Conservation (phyloP, 768 basidiomycete genomes). For the Tylopilus vinaceipallidus region DNA sequence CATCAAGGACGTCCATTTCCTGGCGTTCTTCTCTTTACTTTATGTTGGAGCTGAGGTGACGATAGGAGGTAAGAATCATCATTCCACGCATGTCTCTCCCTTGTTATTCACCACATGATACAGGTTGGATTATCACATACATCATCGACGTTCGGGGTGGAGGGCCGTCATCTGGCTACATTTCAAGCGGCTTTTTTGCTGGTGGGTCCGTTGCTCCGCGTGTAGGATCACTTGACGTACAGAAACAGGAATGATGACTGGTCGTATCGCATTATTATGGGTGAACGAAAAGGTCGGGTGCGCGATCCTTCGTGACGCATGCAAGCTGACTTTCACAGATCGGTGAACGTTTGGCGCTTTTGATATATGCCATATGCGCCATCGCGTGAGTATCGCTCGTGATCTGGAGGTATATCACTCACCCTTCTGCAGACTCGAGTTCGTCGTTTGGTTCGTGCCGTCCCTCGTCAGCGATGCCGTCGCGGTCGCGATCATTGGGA, state of each 20-base stretch:
- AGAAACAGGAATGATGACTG: slow-evolving; percentile 26
- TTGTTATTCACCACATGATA: too few species aligned
- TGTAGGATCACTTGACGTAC: neutral
- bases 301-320: too few species aligned
- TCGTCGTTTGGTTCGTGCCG: slow-evolving; percentile 68
- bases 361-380: slow-evolving; percentile 29
- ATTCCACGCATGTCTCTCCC: neutral
- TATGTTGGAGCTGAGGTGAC: slow-evolving; percentile 55
- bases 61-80: slow-evolving; percentile 38
- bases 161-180: slow-evolving; percentile 47
- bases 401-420: neutral
- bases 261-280: slow-evolving; percentile 29
- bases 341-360: slow-evolving; percentile 32
- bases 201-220: slow-evolving; percentile 9
- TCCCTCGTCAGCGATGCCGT: slow-evolving; percentile 64
- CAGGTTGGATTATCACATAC: slow-evolving; percentile 71
- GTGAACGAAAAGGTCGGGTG: slow-evolving; percentile 26
- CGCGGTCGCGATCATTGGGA: slow-evolving; percentile 60
- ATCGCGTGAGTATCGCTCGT: slow-evolving; percentile 22
- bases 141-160: slow-evolving; percentile 44
- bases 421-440: slow-evolving; percentile 45
- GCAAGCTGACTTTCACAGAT: slow-evolving; percentile 19
- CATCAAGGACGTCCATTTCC: slow-evolving; percentile 40
- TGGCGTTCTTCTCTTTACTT: slow-evolving; percentile 44
- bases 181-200: slow-evolving; percentile 39